These are phyloP conservation scores for Fusarium sacchari DNA, from an alignment of 2,329 filamentous ascomycete species.

Conservation along the genomic window DNA sequence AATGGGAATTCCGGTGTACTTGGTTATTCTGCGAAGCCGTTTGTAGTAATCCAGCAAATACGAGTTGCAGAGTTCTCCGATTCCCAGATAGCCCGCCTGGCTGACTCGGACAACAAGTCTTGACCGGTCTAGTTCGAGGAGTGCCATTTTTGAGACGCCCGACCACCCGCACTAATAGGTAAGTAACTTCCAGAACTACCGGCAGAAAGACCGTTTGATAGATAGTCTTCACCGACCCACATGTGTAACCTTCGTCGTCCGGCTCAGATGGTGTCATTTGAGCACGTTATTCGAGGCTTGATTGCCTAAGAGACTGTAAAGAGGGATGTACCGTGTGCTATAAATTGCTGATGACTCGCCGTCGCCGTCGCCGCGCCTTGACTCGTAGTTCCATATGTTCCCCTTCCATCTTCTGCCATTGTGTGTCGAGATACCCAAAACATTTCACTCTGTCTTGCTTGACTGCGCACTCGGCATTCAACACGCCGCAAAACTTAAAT, in stretches of 20 bases:
- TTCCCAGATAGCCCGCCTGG: background rate
- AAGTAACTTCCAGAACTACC: slow-evolving; percentile 8
- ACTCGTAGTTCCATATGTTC: slow-evolving; percentile 1
- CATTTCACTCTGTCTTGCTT: background rate
- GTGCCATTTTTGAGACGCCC: slow-evolving; percentile 29
- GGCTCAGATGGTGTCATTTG: slow-evolving; percentile 44
- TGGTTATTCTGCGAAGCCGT: background rate
- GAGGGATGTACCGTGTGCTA: slow-evolving; percentile 12
- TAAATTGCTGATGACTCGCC: slow-evolving; percentile 38
- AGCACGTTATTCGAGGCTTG: slow-evolving; percentile 45
- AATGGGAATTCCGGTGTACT: background rate
- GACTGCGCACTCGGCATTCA: background rate
- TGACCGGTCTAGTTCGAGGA: slow-evolving; percentile 29
- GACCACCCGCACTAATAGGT: slow-evolving; percentile 37
- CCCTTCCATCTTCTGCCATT: background rate
- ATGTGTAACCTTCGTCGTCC: slow-evolving; percentile 32
- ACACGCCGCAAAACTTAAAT: background rate
- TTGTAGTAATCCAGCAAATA: background rate
- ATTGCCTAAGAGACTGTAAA: slow-evolving; percentile 37
- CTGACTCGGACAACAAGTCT: slow-evolving; percentile 26
- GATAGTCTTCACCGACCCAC: slow-evolving; percentile 41
- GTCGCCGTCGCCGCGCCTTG: background rate
- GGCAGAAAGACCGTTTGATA: slow-evolving; percentile 30
- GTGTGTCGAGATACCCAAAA: background rate
- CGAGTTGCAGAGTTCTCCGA: slow-evolving; percentile 1